Evolutionary conservation across 805 yeast species (phyloP).

Genomic region (Ogataea nakhonphanomensis): DNA sequence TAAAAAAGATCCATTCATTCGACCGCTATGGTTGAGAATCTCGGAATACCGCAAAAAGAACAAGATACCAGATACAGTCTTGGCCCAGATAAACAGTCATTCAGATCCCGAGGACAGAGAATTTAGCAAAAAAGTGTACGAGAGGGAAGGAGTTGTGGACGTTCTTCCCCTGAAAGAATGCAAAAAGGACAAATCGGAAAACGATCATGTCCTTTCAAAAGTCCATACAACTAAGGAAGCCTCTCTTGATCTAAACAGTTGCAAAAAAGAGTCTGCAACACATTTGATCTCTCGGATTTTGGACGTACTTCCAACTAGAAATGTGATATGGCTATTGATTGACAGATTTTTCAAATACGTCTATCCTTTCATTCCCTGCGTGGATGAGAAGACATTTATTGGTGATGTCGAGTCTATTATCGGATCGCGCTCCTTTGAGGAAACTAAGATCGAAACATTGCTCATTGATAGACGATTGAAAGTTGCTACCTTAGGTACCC

Average conservation of each 20-base stretch:
- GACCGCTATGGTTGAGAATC: conserved; percentile 34
- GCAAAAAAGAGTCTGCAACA: conserved; percentile 21
- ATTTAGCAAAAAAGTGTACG: conserved; percentile 32
- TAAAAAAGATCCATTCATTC: conserved; percentile 42
- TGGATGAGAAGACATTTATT: conserved; percentile 39
- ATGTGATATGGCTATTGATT: conserved; percentile 43
- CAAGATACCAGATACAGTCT: conserved; percentile 11
- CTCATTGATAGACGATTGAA: conserved; percentile 42
- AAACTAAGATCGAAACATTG: conserved; percentile 30
- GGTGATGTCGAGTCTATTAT: conserved; percentile 35
- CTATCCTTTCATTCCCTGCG: conserved; percentile 46
- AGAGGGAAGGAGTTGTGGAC: conserved; percentile 39
- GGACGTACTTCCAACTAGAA: conserved; percentile 40
- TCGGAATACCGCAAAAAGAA: conserved; percentile 20
- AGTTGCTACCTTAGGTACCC: conserved; percentile 44
- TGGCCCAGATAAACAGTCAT: neutral
- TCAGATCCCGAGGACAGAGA: conserved; percentile 15
- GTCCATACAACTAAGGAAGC: neutral
- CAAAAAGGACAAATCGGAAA: conserved; percentile 8
- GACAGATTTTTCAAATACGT: conserved; percentile 42
- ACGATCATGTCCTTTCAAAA: too few species aligned
- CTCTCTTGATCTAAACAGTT: conserved; percentile 10
- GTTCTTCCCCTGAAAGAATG: conserved; percentile 29
- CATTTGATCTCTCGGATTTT: conserved; percentile 31
- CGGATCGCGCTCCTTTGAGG: conserved; percentile 36